Evolutionary conservation across 805 yeast species (phyloP).

Genomic region (Candida cerambycidarum): DNA sequence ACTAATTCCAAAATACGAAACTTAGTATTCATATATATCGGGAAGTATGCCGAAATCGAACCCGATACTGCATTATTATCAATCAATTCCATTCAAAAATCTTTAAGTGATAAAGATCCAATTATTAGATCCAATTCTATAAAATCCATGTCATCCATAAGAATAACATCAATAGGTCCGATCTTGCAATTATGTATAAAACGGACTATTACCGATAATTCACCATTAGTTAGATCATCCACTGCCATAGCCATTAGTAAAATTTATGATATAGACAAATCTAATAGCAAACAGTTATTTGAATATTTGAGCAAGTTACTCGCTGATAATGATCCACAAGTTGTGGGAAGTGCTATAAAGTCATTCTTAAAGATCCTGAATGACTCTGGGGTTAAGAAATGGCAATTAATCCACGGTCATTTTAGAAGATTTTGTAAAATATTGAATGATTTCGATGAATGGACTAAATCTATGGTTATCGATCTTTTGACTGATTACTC

Average conservation of each 20-base stretch:
- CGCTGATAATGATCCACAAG: constrained; percentile 64
- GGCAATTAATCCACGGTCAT: constrained; percentile 70
- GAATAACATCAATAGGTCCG: constrained; percentile 77
- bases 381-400: constrained; percentile 40
- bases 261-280: constrained; percentile 39
- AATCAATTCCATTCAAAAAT: constrained; percentile 88
- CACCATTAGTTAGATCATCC: constrained; percentile 76
- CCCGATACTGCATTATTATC: constrained; percentile 89
- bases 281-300: constrained; percentile 49
- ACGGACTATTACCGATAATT: constrained; percentile 64
- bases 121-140: constrained; percentile 70
- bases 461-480: constrained; percentile 61
- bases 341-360: constrained; percentile 67
- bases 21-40: constrained; percentile 72
- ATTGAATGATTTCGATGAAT: constrained; percentile 60
- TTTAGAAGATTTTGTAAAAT: constrained; percentile 57
- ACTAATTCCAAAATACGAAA: constrained; percentile 61
- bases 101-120: constrained; percentile 69
- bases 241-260: constrained; percentile 76
- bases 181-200: constrained; percentile 73
- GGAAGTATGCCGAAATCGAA: constrained; percentile 75
- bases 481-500: constrained; percentile 69
- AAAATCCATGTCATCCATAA: constrained; percentile 78
- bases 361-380: constrained; percentile 51
- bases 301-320: constrained; percentile 53